phyloP scores from a whole-genome alignment of 2,329 filamentous ascomycete species.

The Ceratocystis cubensis region DNA sequence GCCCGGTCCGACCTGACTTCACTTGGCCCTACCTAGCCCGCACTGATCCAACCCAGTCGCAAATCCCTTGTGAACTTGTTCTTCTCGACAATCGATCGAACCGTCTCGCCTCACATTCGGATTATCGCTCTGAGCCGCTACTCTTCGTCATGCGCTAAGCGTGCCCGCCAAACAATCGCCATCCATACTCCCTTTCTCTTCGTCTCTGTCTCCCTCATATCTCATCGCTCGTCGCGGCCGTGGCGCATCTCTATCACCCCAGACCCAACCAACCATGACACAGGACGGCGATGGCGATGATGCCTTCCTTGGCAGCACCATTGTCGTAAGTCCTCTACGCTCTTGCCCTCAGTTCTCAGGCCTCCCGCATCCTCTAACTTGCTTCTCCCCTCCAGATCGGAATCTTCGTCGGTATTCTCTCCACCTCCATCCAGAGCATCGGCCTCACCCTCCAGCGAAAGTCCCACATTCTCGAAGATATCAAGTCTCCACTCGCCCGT shows the following conservation, averaged over 20 bases:
- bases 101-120: too few relatives aligned
- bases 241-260: neutral
- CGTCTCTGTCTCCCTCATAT: neutral
- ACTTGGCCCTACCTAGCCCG: too few relatives aligned
- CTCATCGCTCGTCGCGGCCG: neutral
- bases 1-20: neutral
- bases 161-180: neutral
- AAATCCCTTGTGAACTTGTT: too few relatives aligned
- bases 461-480: conserved; percentile 94
- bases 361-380: conserved; percentile 21
- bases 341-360: neutral
- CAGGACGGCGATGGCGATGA: neutral
- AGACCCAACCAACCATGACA: neutral
- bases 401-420: conserved; percentile 82
- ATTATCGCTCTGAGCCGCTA: too few relatives aligned
- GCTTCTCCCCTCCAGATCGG: conserved; percentile 52
- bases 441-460: conserved; percentile 94
- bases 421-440: conserved; percentile 87
- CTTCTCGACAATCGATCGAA: too few relatives aligned
- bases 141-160: neutral
- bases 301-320: conserved; percentile 63
- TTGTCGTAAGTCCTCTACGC: conserved; percentile 47
- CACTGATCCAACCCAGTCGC: too few relatives aligned
- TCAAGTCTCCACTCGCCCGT: conserved; percentile 70
- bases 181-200: neutral